These are phyloP conservation scores for Herpetospermum pedunculosum DNA, from an alignment of 306 rosid genomes.

Conservation along the genomic window DNA sequence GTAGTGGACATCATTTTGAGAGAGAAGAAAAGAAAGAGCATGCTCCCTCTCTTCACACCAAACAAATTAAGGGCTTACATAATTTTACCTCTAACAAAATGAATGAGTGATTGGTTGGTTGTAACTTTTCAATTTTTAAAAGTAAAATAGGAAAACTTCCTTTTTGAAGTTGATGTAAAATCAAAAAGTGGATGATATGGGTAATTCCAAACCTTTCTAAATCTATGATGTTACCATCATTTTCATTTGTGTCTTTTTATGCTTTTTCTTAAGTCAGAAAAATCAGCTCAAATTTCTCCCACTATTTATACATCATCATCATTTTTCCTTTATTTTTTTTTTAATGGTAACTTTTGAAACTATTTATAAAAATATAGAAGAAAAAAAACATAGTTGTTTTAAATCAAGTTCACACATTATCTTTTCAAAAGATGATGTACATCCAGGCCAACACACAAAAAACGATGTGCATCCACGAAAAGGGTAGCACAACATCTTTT, in stretches of 20 bases:
- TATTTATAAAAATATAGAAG: too few species aligned
- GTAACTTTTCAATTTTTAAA: not conserved
- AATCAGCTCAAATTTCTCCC: not conserved
- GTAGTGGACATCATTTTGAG: not conserved
- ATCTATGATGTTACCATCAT: not conserved
- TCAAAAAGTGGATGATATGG: not conserved
- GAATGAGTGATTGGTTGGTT: not conserved
- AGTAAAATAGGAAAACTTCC: not conserved
- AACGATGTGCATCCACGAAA: too few species aligned
- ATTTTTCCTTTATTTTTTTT: too few species aligned
- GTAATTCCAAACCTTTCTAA: not conserved
- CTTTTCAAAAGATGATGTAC: too few species aligned
- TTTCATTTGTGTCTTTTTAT: not conserved
- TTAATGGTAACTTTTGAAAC: too few species aligned
- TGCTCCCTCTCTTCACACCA: slow-evolving; percentile 4
- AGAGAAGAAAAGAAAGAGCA: not conserved
- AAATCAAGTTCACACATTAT: too few species aligned
- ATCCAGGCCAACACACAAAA: too few species aligned
- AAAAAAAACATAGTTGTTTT: too few species aligned
- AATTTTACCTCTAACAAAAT: not conserved
- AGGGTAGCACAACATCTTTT: too few species aligned
- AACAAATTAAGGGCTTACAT: not conserved
- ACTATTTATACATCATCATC: not conserved
- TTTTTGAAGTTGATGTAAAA: not conserved
- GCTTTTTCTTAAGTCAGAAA: not conserved